Evolutionary conservation across 176 grass and related monocot species (phyloP), one percentile per base, ranked within the genome.

Genomic region (Chrysopogon serrulatus): DNA sequence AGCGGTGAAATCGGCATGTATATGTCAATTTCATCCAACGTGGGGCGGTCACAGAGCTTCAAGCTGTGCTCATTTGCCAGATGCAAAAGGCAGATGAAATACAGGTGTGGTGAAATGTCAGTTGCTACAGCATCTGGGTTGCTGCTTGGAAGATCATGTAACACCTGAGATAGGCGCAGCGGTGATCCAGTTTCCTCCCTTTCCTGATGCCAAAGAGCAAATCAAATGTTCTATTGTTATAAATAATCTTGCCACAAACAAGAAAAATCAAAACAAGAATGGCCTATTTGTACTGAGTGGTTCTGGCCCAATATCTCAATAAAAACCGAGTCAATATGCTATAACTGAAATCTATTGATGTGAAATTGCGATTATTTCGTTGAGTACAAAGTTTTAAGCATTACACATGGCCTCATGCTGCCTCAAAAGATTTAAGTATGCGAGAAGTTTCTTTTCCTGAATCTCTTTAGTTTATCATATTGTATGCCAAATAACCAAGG

Each of bases 31-130:
- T 98, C 96, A 85, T 98, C 96, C 82, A 98, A 85, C 37, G 82
- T 91, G 34, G 89, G 79, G 30, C 73, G 76, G 49, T 92, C 93
- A 13, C 66, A 40, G 15, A 98, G 69, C 26, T 54, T 86, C 64
- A 98, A 83, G 56, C 68, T 28, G 72, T 98, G 91, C 47, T 98
- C 96, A 42, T 98, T 98, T 59, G 93, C 96, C 70, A 98, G 82
- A 76, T 98, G 96, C 78, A 98, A 73, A 26, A 98, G 89, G 78
- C 96, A 98, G 63, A 98, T 98, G 89, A 98, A 95, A 71, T 93
- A 92, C 23, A 98, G 81, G 81, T 95, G 96, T 4, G 91, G 91
- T 3, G 93, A 98, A 61, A 98, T 94, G 59, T 98, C 93, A 4
- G 85, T 86, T n/a, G 74, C 41, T 45, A 85, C 30, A 81, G 70